Evolutionary conservation across 306 rosid species (phyloP).

Genomic region (Malus fusca): DNA sequence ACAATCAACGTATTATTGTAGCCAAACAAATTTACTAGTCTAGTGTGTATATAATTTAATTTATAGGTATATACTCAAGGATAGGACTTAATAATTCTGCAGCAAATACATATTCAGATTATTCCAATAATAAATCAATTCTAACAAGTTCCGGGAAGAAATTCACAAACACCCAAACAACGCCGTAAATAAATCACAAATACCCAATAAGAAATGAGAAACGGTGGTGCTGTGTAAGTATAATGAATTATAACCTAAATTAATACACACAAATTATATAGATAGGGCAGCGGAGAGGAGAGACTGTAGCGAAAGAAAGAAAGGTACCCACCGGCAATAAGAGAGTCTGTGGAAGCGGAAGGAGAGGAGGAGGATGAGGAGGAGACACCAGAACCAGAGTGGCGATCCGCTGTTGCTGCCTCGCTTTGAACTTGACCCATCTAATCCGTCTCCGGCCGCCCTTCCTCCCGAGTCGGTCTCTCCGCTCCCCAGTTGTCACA

Average conservation of each 20-base stretch:
- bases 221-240: not conserved
- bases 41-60: no score
- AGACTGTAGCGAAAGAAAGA: not conserved
- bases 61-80: no score
- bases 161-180: not conserved
- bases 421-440: constrained; percentile 51
- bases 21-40: no score
- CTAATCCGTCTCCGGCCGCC: not conserved
- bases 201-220: not conserved
- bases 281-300: not conserved
- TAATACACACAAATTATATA: not conserved
- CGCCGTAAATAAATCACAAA: not conserved
- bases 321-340: constrained; percentile 57
- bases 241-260: no score
- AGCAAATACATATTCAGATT: not conserved
- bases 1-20: not conserved
- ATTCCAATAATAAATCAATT: not conserved
- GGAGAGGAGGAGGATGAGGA: constrained; percentile 21
- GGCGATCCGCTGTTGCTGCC: constrained; percentile 5
- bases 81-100: not conserved
- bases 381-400: not conserved
- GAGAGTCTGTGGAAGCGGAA: constrained; percentile 37
- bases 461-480: not conserved
- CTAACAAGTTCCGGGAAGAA: not conserved
- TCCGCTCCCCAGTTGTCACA: no score